These are phyloP conservation scores for Globisporangium iwayamae DNA, from an alignment of 352 stramenopile species.

Conservation along the genomic window DNA sequence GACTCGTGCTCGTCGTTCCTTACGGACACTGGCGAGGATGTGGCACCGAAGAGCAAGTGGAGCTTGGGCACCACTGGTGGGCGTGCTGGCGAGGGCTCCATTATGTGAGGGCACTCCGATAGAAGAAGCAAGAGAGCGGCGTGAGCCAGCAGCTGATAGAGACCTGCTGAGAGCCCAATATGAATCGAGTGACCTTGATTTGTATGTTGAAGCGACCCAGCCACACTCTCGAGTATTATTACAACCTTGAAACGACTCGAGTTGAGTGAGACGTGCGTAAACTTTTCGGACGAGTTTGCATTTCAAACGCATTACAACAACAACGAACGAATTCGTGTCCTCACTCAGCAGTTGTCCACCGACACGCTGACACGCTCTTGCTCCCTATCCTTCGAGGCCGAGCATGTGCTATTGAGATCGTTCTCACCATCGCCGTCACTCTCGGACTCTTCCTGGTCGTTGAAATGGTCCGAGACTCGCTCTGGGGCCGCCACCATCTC, in stretches of 20 bases:
- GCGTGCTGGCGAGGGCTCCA: slow-evolving; percentile 16
- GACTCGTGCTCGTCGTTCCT: neutral
- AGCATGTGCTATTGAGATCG: too few species aligned
- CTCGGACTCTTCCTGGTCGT: neutral
- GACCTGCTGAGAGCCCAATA: too few species aligned
- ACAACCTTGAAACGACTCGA: neutral
- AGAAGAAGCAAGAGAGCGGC: neutral
- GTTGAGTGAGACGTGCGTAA: neutral
- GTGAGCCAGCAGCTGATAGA: too few species aligned
- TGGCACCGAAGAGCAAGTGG: slow-evolving; percentile 12
- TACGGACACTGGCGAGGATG: neutral
- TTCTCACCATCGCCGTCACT: neutral
- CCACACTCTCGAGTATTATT: too few species aligned
- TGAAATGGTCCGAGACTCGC: neutral
- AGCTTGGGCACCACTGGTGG: slow-evolving; percentile 14
- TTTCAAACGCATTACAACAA: neutral
- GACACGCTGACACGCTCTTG: neutral
- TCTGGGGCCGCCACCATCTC: neutral
- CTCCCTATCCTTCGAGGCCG: neutral
- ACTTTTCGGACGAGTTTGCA: neutral
- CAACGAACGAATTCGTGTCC: neutral
- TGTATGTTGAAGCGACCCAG: too few species aligned
- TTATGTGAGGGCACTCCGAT: neutral
- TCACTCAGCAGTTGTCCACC: neutral
- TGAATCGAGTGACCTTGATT: too few species aligned